Conservation (phyloP, 2,329 filamentous ascomycete species). For the Eurotiales sp. region DNA sequence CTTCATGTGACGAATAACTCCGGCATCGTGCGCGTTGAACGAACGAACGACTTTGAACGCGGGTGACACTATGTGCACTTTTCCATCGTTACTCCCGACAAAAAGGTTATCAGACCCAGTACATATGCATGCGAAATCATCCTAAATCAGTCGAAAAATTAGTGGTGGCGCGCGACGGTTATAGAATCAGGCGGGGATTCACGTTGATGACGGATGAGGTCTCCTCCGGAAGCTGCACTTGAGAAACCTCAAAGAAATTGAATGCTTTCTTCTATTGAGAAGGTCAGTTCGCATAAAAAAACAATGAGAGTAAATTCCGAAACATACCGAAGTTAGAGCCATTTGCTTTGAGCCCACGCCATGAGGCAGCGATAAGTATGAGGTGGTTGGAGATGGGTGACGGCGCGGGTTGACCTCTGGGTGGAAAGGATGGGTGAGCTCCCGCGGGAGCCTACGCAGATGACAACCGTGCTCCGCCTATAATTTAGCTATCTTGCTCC, state of each 20-base stretch:
- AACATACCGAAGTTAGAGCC: slow-evolving; percentile 42
- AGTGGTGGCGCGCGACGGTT: slow-evolving; percentile 6
- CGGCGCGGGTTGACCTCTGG: slow-evolving; percentile 6
- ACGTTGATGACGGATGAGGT: slow-evolving; percentile 75
- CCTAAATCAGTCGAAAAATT: slow-evolving; percentile 31
- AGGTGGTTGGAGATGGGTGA: slow-evolving; percentile 10
- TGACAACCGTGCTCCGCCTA: no score
- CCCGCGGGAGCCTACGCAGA: no score
- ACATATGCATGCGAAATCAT: slow-evolving; percentile 75
- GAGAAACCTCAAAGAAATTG: slow-evolving; percentile 96
- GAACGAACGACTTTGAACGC: slow-evolving; percentile 81
- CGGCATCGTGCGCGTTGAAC: slow-evolving; percentile 78
- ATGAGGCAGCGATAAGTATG: slow-evolving; percentile 20
- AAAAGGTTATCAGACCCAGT: slow-evolving; percentile 88
- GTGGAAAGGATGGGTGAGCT: slow-evolving; percentile 1
- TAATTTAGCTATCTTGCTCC: no score
- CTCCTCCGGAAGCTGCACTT: slow-evolving; percentile 76
- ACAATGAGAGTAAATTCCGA: background rate
- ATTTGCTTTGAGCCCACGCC: slow-evolving; percentile 35
- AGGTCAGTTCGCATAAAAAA: background rate
- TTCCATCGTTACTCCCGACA: slow-evolving; percentile 78
- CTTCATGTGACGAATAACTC: slow-evolving; percentile 81
- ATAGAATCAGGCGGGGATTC: slow-evolving; percentile 33
- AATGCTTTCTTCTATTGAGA: slow-evolving; percentile 86
- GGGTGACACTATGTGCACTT: slow-evolving; percentile 81